phyloP scores from a whole-genome alignment of 306 rosid genomes.

The Hylodesmum podocarpum region DNA sequence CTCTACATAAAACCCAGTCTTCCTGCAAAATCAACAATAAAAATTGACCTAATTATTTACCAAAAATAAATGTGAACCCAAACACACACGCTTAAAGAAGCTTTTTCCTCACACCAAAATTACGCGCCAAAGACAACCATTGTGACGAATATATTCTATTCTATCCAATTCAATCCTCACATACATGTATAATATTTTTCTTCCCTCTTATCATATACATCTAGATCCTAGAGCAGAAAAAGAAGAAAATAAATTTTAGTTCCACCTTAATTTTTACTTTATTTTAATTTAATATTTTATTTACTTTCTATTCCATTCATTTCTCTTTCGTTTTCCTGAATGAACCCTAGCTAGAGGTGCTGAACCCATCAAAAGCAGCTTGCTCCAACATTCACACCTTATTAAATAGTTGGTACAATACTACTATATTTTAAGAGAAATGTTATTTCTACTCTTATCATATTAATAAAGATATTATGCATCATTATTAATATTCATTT shows the following conservation, averaged over 20 bases:
- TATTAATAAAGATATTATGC: too few relatives aligned
- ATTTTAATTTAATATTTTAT: too few relatives aligned
- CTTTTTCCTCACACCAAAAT: constrained; percentile 30
- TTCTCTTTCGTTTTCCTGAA: too few relatives aligned
- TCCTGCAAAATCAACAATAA: constrained; percentile 62
- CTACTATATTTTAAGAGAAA: too few relatives aligned
- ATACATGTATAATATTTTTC: too few relatives aligned
- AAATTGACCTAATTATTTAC: constrained; percentile 37
- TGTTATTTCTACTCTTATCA: too few relatives aligned
- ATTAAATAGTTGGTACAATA: not conserved
- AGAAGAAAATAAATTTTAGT: too few relatives aligned
- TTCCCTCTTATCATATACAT: too few relatives aligned
- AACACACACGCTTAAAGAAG: not conserved
- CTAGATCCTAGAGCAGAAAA: too few relatives aligned
- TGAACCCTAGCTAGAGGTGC: constrained; percentile 2
- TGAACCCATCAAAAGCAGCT: not conserved
- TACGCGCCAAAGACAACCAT: constrained; percentile 8
- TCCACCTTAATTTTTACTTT: too few relatives aligned
- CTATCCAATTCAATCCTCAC: not conserved
- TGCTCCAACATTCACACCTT: not conserved
- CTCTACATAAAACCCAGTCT: constrained; percentile 98
- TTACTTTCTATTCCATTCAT: too few relatives aligned
- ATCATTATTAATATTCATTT: too few relatives aligned
- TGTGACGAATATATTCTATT: constrained; percentile 27
- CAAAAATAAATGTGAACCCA: constrained; percentile 18